Base-by-base conservation (phyloP, 2,329 filamentous ascomycete genomes). In the Intubia oerlemansii region DNA sequence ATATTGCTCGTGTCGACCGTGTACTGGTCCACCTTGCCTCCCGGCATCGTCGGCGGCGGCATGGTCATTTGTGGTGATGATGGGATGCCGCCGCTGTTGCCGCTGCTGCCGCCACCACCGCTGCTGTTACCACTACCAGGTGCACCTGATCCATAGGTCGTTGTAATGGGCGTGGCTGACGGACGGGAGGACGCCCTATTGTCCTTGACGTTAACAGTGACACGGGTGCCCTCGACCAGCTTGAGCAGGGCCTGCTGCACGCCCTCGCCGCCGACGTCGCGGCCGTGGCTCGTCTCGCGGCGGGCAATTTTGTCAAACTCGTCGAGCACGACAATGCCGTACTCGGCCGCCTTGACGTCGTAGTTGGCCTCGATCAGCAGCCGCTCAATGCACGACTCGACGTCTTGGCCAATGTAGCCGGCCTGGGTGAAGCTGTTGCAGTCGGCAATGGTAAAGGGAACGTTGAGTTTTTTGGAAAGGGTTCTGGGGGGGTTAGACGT, bases 251-350 rank as follows among this genome's bases (percentile, higher is more conserved):
- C 85, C 51, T 98, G 88, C 44, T 98, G 88, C 0, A 95, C 88
- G 30, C 88, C 88, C 54, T 95, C 88, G 14, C 88, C 88, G 12
- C 84, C 79, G 3, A 98, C 88, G 44, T 98, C 88, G 41, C 90
- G 78, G 13, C 84, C 85, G 34, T 91, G 82, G 35, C 69, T 70
- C 11, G 84, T 76, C 45, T 88, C 85, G 16, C 80, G 71, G 21
- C 78, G 79, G 2, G 88, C 84, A 33, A 95, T 84, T 53, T 98
- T 98, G 56, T 98, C 88, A 31, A 98, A 81, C 52, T 98, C 88
- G 41, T 98, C 88, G 13, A 98, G 59, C 32, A 91, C 88, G 26
- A 98, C 81, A 32, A 98, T 95, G 5, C 88, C 88, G 30, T 79
- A 68, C 46, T 98, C 85, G 7, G 82, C 75, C 31, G 75, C 70